Evolutionary conservation across 768 basidiomycete species (phyloP), one percentile per base, ranked within the genome.

Genomic region (Termitomyces sp.): DNA sequence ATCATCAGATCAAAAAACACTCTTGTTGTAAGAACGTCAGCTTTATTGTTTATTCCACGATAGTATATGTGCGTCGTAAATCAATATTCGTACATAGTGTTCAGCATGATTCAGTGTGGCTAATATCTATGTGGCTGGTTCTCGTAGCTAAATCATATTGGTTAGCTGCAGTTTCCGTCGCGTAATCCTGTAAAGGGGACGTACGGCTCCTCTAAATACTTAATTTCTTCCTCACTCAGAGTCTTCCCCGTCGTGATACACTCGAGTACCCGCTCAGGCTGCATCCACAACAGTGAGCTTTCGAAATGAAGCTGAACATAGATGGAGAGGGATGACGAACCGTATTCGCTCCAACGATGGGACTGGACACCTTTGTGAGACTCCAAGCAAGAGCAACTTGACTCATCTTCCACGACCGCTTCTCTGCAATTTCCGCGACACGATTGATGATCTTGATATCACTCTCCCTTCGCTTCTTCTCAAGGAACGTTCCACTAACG

Each of bases 331-430:
- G 18, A 69, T 56, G 1, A 47, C 64, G 6, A 53, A 67, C 64
- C 26, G 64, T 63, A 18, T 55, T 62, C 2, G 66, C 53, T 1
- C 69, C 68, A 1, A 71, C 61, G 30, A 72, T 71, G 20, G 66
- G 77, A 4, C 75, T 74, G 22, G 72, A 63, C 20, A 75, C 68
- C 53, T 77, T 77, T 5, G 58, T 62, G 12, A 67, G 46, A 1
- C 65, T 56, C 80, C 81, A 82, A 14, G 78, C 76, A 6, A 80
- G 51, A 2, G 79, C 74, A 33, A 81, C 69, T 55, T 81, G 78
- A 4, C 72, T 68, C 80, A 81, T 82, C 32, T 66, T 67, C 51
- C 69, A 56, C 0, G 72, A 74, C 26, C 69, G 68, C 65, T 75
- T 75, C 60, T 71, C 70, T 10, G 81, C 76, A 8, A 83, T 43